A percentile compares a stretch with the other conserved stretches of the same genome.
These are phyloP conservation scores for Penicillium thymicola DNA, from an alignment of 2,329 filamentous ascomycete species.

Conservation along the genomic window DNA sequence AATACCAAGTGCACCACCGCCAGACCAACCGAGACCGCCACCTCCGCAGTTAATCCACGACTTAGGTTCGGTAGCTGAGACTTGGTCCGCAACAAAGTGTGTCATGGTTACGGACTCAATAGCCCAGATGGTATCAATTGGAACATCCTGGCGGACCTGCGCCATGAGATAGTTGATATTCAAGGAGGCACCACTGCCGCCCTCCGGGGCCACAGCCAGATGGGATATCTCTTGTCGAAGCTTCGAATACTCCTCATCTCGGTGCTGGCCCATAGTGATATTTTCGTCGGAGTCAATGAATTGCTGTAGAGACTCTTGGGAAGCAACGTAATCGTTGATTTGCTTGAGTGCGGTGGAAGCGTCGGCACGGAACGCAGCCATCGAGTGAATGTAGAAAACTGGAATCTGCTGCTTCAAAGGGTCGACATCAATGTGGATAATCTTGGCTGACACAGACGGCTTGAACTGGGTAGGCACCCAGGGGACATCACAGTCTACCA, in stretches of 20 bases:
- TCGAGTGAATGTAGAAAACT: constrained; percentile 66
- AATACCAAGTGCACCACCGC: constrained; percentile 70
- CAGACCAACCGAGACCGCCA: constrained; percentile 77
- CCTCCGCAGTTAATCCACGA: constrained; percentile 80
- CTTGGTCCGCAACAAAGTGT: constrained; percentile 64
- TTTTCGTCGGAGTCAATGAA: constrained; percentile 44
- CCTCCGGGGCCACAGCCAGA: constrained; percentile 51
- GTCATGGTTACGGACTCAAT: constrained; percentile 77
- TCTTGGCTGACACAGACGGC: constrained; percentile 54
- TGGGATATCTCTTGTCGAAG: constrained; percentile 59
- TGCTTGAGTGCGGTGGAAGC: constrained; percentile 65
- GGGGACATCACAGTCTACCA: constrained; percentile 85
- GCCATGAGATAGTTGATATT: constrained; percentile 58
- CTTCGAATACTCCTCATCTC: constrained; percentile 58
- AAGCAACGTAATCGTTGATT: constrained; percentile 59
- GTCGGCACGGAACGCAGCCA: constrained; percentile 65
- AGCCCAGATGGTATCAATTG: constrained; percentile 67
- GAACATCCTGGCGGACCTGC: constrained; percentile 56
- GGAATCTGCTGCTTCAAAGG: constrained; percentile 71
- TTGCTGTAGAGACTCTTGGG: constrained; percentile 43
- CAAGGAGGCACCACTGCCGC: constrained; percentile 59
- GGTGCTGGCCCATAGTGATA: constrained; percentile 49
- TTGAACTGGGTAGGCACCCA: constrained; percentile 81
- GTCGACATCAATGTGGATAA: constrained; percentile 65
- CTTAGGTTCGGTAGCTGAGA: constrained; percentile 65